These are phyloP conservation scores for Polychytrium aggregatum DNA, from an alignment of 192 early-diverging fungal genomes.

Conservation along the genomic window DNA sequence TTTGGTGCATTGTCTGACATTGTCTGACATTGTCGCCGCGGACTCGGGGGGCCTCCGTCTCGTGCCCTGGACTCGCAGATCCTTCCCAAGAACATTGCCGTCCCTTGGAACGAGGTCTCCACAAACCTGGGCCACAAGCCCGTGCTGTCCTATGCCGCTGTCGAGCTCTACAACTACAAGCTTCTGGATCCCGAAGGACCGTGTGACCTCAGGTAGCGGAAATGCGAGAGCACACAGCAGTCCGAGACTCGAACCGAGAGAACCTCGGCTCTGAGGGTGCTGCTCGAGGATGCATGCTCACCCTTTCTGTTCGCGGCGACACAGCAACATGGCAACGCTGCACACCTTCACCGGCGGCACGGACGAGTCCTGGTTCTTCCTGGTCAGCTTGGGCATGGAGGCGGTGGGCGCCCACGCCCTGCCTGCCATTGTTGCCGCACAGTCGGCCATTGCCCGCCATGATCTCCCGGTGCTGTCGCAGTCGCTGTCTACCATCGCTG, in stretches of 20 bases:
- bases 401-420: conserved; percentile 59
- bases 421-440: conserved; percentile 55
- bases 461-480: conserved; percentile 28
- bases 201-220: conserved; percentile 52
- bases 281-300: too few species aligned
- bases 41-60: too few species aligned
- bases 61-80: conserved; percentile 6
- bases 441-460: conserved; percentile 46
- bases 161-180: conserved; percentile 86
- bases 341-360: conserved; percentile 75
- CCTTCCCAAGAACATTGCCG: conserved; percentile 64
- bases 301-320: too few species aligned
- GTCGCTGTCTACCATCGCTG: conserved; percentile 41
- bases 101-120: conserved; percentile 72
- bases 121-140: conserved; percentile 72
- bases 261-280: too few species aligned
- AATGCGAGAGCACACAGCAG: too few species aligned
- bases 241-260: too few species aligned
- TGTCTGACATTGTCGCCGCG: too few species aligned
- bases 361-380: conserved; percentile 96
- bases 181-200: conserved; percentile 72
- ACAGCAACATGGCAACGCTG: conserved; percentile 68
- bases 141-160: conserved; percentile 74
- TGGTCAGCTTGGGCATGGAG: conserved; percentile 84
- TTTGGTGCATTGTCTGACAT: too few species aligned